These are phyloP conservation scores for Acanthamoeba triangularis DNA, from an alignment of 208 protist genomes.

Conservation along the genomic window DNA sequence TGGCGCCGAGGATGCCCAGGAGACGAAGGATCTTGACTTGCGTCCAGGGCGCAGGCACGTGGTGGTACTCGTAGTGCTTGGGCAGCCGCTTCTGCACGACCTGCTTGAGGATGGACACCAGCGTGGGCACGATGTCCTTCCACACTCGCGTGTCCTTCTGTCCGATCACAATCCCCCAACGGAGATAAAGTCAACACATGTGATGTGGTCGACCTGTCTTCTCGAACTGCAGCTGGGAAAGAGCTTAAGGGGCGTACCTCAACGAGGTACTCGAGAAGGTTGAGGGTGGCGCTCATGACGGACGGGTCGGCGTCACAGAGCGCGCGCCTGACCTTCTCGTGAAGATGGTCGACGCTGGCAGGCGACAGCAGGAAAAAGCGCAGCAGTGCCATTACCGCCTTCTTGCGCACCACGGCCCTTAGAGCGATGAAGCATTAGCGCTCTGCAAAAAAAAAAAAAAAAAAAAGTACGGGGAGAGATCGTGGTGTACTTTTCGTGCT, in stretches of 20 bases:
- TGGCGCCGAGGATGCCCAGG: conserved; percentile 91
- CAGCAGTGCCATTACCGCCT: conserved; percentile 95
- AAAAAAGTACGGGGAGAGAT: background rate
- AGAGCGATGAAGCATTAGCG: too few relatives aligned
- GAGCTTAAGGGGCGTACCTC: background rate
- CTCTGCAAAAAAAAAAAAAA: background rate
- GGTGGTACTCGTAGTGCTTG: conserved; percentile 96
- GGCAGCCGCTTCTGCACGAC: conserved; percentile 95
- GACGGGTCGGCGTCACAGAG: conserved; percentile 97
- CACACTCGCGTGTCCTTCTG: conserved; percentile 81
- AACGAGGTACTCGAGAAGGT: conserved; percentile 92
- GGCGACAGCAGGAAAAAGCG: conserved; percentile 90
- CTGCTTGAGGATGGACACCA: conserved; percentile 96
- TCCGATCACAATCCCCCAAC: background rate
- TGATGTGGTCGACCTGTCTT: background rate
- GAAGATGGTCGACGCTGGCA: conserved; percentile 68
- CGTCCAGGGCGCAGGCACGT: conserved; percentile 97
- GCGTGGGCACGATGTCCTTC: conserved; percentile 94
- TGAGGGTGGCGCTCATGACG: conserved; percentile 96
- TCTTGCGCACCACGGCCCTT: conserved; percentile 95
- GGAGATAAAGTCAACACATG: conserved; percentile 14
- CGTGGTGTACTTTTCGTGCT: conserved; percentile 85
- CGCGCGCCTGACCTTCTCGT: conserved; percentile 90
- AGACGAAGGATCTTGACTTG: conserved; percentile 96
- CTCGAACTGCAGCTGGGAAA: too few relatives aligned